Evolutionary conservation across 2,329 filamentous ascomycete genomes (phyloP).

Genomic region (Triangularia setosa): DNA sequence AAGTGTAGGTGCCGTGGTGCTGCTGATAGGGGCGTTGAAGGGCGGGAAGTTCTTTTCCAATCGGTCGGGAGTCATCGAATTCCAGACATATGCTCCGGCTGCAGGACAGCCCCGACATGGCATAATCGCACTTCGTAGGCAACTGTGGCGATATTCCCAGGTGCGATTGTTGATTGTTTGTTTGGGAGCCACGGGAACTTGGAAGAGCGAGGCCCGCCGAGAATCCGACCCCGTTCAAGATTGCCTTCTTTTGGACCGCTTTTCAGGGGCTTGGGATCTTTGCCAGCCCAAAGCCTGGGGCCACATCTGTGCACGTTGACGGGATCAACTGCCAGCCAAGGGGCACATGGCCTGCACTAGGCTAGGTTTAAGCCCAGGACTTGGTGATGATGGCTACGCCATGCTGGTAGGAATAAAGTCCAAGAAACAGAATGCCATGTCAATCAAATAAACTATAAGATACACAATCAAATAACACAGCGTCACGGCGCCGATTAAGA

Average conservation of each 20-base stretch:
- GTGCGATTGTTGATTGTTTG: background rate
- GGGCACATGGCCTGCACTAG: background rate
- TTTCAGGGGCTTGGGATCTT: background rate
- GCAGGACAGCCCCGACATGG: background rate
- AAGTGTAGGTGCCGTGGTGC: background rate
- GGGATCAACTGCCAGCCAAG: background rate
- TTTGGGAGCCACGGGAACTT: background rate
- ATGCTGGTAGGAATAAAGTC: background rate
- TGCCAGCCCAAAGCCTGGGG: background rate
- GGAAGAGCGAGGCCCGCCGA: background rate
- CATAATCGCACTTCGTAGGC: background rate
- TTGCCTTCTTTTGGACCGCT: background rate
- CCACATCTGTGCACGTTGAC: background rate
- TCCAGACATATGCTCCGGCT: background rate
- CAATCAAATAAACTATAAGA: background rate
- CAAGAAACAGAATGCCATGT: background rate
- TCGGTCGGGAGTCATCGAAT: background rate
- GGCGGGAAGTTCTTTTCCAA: background rate
- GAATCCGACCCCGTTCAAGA: background rate
- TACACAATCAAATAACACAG: background rate
- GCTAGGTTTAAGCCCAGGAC: background rate
- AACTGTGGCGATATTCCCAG: background rate
- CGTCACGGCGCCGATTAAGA: background rate
- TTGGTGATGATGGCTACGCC: background rate
- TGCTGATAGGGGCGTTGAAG: background rate